These are phyloP conservation scores for Atkinsonella texensis DNA, from an alignment of 2,329 filamentous ascomycete species.

Conservation along the genomic window DNA sequence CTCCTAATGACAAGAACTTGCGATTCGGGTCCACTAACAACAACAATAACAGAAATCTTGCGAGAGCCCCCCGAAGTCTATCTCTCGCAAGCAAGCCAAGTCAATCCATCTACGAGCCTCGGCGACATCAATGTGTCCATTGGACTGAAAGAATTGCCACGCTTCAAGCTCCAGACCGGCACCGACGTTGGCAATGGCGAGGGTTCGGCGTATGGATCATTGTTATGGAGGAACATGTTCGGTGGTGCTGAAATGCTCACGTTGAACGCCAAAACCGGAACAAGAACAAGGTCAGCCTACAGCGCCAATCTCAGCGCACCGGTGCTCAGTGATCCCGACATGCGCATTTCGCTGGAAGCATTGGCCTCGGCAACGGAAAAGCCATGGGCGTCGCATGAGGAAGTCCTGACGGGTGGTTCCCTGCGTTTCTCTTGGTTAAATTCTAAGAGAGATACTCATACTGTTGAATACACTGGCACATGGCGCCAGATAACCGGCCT, in stretches of 20 bases:
- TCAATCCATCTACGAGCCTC: conserved; percentile 55
- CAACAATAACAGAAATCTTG: conserved; percentile 58
- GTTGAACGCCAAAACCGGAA: conserved; percentile 78
- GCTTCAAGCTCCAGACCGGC: conserved; percentile 81
- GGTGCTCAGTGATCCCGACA: conserved; percentile 70
- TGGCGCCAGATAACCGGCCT: conserved; percentile 88
- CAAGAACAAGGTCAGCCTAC: conserved; percentile 83
- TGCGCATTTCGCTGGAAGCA: conserved; percentile 66
- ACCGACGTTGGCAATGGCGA: conserved; percentile 91
- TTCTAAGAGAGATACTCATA: conserved; percentile 53
- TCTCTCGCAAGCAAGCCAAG: conserved; percentile 61
- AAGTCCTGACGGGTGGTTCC: conserved; percentile 67
- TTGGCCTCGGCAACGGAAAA: conserved; percentile 79
- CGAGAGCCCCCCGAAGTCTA: conserved; percentile 72
- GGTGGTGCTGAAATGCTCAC: conserved; percentile 86
- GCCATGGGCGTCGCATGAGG: conserved; percentile 88
- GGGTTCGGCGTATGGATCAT: conserved; percentile 82
- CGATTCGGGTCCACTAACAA: conserved; percentile 15
- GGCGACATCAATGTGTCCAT: conserved; percentile 78
- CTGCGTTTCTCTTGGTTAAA: conserved; percentile 67
- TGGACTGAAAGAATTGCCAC: conserved; percentile 68
- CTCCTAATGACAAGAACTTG: not conserved
- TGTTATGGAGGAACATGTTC: conserved; percentile 82
- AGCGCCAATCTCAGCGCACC: conserved; percentile 77
- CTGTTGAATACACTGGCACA: conserved; percentile 65